A percentile compares a stretch with the other conserved stretches of the same genome.
These are phyloP conservation scores for Ophiocordyceps sinensis DNA, from an alignment of 2,329 filamentous ascomycete species.

Conservation along the genomic window DNA sequence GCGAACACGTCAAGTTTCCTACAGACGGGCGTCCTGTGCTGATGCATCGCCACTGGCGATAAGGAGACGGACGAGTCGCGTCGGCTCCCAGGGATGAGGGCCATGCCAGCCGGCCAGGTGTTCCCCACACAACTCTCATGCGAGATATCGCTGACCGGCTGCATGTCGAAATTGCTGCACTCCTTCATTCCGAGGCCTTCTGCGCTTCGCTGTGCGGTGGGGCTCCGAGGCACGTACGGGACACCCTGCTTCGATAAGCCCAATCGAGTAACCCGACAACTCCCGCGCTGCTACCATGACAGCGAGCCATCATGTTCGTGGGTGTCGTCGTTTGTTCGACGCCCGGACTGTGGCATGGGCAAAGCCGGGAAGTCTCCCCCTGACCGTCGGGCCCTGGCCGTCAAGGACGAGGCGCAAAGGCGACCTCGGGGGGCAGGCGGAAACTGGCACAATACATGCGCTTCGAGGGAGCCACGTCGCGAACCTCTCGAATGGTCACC, in stretches of 20 bases:
- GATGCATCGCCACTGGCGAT: no score
- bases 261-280: background rate
- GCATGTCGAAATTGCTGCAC: conserved; percentile 1
- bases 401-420: conserved; percentile 41
- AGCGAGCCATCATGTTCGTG: background rate
- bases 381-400: background rate
- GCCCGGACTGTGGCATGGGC: background rate
- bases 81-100: no score
- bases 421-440: conserved; percentile 66
- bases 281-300: background rate
- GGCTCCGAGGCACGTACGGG: background rate
- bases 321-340: background rate
- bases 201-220: background rate
- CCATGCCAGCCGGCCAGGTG: background rate
- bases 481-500: conserved; percentile 52
- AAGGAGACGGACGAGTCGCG: no score
- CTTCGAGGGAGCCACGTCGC: conserved; percentile 86
- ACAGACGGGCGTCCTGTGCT: no score
- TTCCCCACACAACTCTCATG: conserved; percentile 1
- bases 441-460: conserved; percentile 96
- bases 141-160: conserved; percentile 3
- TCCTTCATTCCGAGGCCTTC: background rate
- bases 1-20: no score
- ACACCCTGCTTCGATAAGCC: background rate
- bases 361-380: background rate